Conservation (phyloP, 2,329 filamentous ascomycete genomes). For the Nemania sp. region DNA sequence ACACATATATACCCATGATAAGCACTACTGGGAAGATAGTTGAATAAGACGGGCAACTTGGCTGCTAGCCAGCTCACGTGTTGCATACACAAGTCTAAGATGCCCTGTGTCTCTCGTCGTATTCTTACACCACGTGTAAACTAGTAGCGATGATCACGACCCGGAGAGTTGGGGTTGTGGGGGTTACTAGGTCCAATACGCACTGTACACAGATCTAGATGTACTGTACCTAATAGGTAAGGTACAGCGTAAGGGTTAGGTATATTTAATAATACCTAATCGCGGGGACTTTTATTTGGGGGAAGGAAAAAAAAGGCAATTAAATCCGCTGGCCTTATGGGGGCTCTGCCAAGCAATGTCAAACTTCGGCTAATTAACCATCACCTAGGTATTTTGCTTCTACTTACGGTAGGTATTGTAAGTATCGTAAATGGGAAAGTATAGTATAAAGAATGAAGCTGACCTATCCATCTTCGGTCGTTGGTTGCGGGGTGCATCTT, state of each 20-base stretch:
- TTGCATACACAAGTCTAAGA: neutral
- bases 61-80: neutral
- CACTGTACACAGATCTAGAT: neutral
- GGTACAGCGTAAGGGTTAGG: too few relatives aligned
- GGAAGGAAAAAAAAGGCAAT: neutral
- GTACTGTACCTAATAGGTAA: too few relatives aligned
- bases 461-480: neutral
- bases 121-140: constrained; percentile 21
- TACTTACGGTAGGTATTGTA: neutral
- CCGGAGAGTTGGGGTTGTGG: neutral
- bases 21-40: neutral
- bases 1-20: constrained; percentile 2
- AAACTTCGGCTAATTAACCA: neutral
- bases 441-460: neutral
- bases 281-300: neutral
- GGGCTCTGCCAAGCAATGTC: neutral
- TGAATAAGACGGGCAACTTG: neutral
- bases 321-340: constrained; percentile 1
- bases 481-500: constrained; percentile 1
- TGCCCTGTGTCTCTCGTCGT: constrained; percentile 6
- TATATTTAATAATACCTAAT: neutral
- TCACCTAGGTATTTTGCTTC: too few relatives aligned
- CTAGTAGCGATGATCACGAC: neutral
- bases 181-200: neutral
- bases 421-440: too few relatives aligned